Conservation (phyloP, 2,329 filamentous ascomycete species). For the Sordariomycetes sp. region DNA sequence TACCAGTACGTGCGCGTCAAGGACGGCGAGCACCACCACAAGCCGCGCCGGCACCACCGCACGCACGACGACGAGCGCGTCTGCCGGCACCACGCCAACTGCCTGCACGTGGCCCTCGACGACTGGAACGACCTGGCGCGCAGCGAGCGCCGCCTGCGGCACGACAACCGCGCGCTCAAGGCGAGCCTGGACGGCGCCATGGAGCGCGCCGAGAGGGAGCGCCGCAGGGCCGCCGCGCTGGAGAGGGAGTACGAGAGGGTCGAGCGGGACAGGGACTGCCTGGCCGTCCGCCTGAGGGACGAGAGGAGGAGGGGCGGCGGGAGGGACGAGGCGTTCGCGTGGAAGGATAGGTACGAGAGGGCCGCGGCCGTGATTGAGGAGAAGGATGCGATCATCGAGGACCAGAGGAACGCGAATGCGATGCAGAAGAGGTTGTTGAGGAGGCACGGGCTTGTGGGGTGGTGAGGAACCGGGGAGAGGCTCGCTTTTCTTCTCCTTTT, state of each 20-base stretch:
- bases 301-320: constrained; percentile 17
- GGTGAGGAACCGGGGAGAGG: not conserved
- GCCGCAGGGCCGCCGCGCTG: constrained; percentile 22
- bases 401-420: constrained; percentile 3
- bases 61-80: constrained; percentile 19
- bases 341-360: constrained; percentile 1
- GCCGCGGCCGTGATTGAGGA: constrained; percentile 3
- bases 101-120: constrained; percentile 20
- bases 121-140: constrained; percentile 14
- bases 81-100: constrained; percentile 19
- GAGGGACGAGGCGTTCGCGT: constrained; percentile 3
- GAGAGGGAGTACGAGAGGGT: constrained; percentile 24
- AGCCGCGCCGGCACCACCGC: constrained; percentile 18
- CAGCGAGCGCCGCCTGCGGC: constrained; percentile 18
- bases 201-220: constrained; percentile 21
- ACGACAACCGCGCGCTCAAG: constrained; percentile 27
- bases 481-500: not conserved
- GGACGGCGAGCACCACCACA: constrained; percentile 21
- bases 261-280: constrained; percentile 24
- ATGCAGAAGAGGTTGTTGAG: not conserved
- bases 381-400: constrained; percentile 5
- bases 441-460: constrained; percentile 1
- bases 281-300: constrained; percentile 24
- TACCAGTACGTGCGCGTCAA: constrained; percentile 27
- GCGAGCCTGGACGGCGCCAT: constrained; percentile 23